A percentile compares a stretch with the other conserved stretches of the same genome.
phyloP scores from a whole-genome alignment of 2,329 filamentous ascomycete genomes.

The Fonsecaea multimorphosa region DNA sequence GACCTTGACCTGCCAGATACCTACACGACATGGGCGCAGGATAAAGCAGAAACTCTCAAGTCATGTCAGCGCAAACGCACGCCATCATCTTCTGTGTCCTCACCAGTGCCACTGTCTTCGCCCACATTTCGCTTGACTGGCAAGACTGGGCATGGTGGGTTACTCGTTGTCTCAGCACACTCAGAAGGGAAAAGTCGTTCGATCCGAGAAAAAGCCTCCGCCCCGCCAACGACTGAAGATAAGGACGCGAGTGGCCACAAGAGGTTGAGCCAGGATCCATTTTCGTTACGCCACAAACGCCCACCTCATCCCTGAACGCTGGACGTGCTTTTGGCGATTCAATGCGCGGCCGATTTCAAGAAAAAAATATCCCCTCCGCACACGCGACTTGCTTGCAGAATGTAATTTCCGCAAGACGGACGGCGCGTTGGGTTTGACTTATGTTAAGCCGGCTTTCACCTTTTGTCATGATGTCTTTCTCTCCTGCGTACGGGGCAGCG shows the following conservation, averaged over 20 bases:
- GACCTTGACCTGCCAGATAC: not conserved
- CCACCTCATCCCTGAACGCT: not conserved
- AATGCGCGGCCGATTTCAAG: not conserved
- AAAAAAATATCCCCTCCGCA: not conserved
- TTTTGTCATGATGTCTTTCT: not conserved
- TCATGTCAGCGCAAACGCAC: not conserved
- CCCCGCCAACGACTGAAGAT: conserved; percentile 9
- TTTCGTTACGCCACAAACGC: not conserved
- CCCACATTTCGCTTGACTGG: conserved; percentile 3
- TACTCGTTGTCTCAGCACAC: conserved; percentile 7
- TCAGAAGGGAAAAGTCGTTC: conserved; percentile 7
- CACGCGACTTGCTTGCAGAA: conserved; percentile 11
- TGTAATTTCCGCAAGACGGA: conserved; percentile 16
- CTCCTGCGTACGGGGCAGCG: not conserved
- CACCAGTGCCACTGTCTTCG: not conserved
- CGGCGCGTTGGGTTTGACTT: conserved; percentile 4
- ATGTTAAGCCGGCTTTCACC: conserved; percentile 5
- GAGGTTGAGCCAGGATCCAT: not conserved
- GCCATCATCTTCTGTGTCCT: not conserved
- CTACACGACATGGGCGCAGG: not conserved
- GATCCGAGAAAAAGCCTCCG: conserved; percentile 5
- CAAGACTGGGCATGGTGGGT: not conserved
- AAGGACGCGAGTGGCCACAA: conserved; percentile 10
- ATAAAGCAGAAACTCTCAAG: not conserved
- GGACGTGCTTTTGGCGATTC: not conserved